These are phyloP conservation scores for Vitis hybrid DNA, from an alignment of 177 flowering plant genomes.

Conservation along the genomic window DNA sequence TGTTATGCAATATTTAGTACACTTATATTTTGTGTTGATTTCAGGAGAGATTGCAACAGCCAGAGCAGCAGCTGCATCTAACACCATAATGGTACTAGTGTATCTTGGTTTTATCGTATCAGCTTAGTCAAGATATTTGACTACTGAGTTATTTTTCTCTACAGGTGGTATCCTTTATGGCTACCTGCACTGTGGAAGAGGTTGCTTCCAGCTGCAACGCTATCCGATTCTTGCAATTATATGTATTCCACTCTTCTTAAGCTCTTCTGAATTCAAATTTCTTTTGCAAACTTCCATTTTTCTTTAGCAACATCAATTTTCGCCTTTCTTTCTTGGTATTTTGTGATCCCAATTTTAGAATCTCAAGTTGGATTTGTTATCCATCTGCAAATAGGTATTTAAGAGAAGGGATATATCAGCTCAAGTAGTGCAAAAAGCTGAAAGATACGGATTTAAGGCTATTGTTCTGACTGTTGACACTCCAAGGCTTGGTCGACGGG, in stretches of 20 bases:
- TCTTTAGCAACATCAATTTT: neutral
- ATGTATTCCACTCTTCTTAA: slow-evolving; percentile 38
- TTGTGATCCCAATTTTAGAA: neutral
- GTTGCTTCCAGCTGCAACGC: slow-evolving; percentile 80
- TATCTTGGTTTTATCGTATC: neutral
- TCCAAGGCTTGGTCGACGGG: slow-evolving; percentile 84
- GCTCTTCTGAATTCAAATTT: neutral
- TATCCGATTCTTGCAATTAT: slow-evolving; percentile 79
- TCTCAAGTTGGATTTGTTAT: neutral
- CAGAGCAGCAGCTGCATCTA: slow-evolving; percentile 70
- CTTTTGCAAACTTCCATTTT: neutral
- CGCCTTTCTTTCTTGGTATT: neutral
- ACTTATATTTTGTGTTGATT: slow-evolving; percentile 7
- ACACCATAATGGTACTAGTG: slow-evolving; percentile 65
- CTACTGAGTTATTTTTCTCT: slow-evolving; percentile 4
- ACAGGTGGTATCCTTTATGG: slow-evolving; percentile 61
- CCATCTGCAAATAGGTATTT: slow-evolving; percentile 42
- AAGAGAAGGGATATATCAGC: slow-evolving; percentile 70
- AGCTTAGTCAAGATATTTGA: neutral
- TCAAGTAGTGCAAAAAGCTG: slow-evolving; percentile 73
- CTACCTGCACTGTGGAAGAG: slow-evolving; percentile 73
- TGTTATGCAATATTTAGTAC: slow-evolving; percentile 3
- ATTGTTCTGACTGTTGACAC: slow-evolving; percentile 72
- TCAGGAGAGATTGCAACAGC: slow-evolving; percentile 83
- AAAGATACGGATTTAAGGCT: slow-evolving; percentile 78